Base-by-base conservation (phyloP, 192 early-diverging fungal species). In the Pilaira anomala region DNA sequence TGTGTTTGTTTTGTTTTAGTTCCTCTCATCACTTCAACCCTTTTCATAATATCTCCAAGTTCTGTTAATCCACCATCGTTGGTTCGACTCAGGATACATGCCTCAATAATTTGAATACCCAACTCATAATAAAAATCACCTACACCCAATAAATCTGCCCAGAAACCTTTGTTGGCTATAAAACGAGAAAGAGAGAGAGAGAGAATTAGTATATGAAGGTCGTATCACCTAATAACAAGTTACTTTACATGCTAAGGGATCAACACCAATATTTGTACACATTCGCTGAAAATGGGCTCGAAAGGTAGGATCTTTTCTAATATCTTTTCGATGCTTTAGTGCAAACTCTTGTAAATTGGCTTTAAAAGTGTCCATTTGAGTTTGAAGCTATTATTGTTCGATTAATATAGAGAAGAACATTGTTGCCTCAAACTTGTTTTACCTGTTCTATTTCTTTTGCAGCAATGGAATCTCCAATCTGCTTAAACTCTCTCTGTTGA, bases 41-140 rank as follows among this genome's bases (percentile, higher is more conserved):
- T 72, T 18, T 78, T 75, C 36, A 85, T 87, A 39, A 98, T 75
- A 46, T 96, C 95, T 9, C 77, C 80, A 7, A 98, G 48, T 18
- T 93, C 93, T 62, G 96, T 92, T 21, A 98, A 76, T 2, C 96
- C 96, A 7, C 96, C 96, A 70, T 96, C 97, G 18, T 84, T 65
- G 25, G 83, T 83, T 48, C 94, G 68, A 1, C 93, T 95, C 22
- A 86, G 82, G 11, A 96, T 83, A 66, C 95, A 98, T 0, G 92
- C 85, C 54, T 95, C 93, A 45, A 89, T 90, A 33, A 96, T 91
- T 58, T 96, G 94, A n/a, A 98, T 87, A 0, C 87, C 91, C 3
- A 98, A 80, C 52, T 97, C 93, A 66, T 94, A 97, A 76, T 98
- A 98, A 77, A 98, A 98, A 70, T 97, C 94, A 14, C 95, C 93